Base-by-base conservation (phyloP, 2,329 filamentous ascomycete species). In the Cladosporium sp. region DNA sequence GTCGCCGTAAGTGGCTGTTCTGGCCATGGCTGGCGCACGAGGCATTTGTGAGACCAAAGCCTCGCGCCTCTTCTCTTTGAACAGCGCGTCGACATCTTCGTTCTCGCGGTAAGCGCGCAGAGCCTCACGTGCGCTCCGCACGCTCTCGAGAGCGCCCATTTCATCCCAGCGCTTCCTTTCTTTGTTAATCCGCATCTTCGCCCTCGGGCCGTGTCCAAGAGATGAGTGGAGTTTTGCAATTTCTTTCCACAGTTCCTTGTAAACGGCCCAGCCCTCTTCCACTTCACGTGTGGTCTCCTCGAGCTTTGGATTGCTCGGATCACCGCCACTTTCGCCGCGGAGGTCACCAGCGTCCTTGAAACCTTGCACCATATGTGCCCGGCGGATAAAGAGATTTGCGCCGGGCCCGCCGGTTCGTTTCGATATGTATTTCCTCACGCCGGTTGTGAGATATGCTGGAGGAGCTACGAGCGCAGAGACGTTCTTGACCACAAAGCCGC, bases 401-500 rank as follows among this genome's bases (percentile, higher is more conserved):
- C 67, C 66, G 8, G 65, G 66, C 5, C 67, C 69, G 20, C 66
- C 64, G 2, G 60, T 55, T 19, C 65, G 65, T 63, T 88, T 90
- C 61, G 86, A 82, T 55, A 94, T 80, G 70, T 93, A 88, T 40
- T 89, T 88, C 66, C 93, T 86, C 1, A 94, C 80, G 2, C 92
- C 92, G 70, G 92, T 89, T 79, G 92, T 88, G 3, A 89, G 83
- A 68, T 94, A 95, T 5, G 88, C 92, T 0, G 90, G 89, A 3
- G 95, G 74, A 1, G 84, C 84, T 57, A 76, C 75, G 19, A 75
- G 71, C 28, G 77, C 90, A 60, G 89, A 90, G 59, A 87, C 84
- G n/a, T 91, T 89, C 70, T 96, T 96, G 19, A 94, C 75, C 1
- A 94, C 79, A 1, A 95, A 72, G 0, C 92, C 92, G 4, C 90